Conservation (phyloP, 331 rosid genomes). For the Quercus lobata region DNA sequence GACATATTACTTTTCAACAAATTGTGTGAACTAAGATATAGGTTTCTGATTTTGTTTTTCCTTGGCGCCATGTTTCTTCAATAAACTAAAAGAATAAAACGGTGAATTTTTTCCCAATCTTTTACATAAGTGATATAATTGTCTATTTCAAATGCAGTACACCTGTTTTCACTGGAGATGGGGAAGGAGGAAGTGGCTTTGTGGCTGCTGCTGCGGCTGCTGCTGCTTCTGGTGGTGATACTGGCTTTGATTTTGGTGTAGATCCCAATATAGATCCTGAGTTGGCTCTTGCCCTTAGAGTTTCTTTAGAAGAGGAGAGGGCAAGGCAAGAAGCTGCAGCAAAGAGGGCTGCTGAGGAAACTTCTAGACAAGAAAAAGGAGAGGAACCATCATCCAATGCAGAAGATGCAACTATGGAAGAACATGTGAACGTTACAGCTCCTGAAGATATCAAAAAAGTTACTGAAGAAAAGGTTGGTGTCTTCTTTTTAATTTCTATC, state of each 20-base stretch:
- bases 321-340: slow-evolving; percentile 69
- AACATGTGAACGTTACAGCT: slow-evolving; percentile 27
- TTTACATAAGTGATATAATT: background rate
- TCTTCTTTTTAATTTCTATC: background rate
- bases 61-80: background rate
- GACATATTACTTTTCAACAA: background rate
- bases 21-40: background rate
- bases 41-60: background rate
- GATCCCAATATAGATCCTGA: slow-evolving; percentile 69
- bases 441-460: slow-evolving; percentile 29
- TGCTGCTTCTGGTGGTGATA: slow-evolving; percentile 44
- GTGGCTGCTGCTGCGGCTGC: slow-evolving; percentile 52
- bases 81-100: background rate
- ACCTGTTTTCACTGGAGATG: slow-evolving; percentile 61
- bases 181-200: slow-evolving; percentile 55
- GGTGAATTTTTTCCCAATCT: background rate
- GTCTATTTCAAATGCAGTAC: slow-evolving; percentile 29
- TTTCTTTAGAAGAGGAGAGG: slow-evolving; percentile 68
- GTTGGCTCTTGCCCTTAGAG: slow-evolving; percentile 66
- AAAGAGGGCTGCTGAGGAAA: slow-evolving; percentile 49
- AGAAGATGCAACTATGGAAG: slow-evolving; percentile 48
- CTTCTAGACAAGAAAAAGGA: slow-evolving; percentile 39
- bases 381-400: slow-evolving; percentile 43
- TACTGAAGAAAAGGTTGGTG: background rate
- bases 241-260: slow-evolving; percentile 60